phyloP scores from a whole-genome alignment of 2,329 filamentous ascomycete species.

The Fusarium praegraminearum region DNA sequence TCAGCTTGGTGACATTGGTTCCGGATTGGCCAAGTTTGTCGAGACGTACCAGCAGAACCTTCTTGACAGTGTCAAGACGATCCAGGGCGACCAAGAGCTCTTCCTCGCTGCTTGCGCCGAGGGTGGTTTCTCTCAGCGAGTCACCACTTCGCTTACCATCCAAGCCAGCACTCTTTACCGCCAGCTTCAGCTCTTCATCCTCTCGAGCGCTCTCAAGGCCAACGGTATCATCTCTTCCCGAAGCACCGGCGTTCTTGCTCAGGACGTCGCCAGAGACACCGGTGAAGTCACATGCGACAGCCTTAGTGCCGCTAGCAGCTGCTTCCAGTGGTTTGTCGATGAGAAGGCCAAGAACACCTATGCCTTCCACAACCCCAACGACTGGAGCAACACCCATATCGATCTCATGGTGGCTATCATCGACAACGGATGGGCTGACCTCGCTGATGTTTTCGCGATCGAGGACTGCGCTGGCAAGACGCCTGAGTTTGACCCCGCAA shows the following conservation, averaged over 20 bases:
- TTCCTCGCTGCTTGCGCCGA: constrained; percentile 21
- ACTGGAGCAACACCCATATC: constrained; percentile 20
- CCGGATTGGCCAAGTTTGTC: constrained; percentile 9
- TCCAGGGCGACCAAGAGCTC: constrained; percentile 8
- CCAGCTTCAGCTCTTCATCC: constrained; percentile 22
- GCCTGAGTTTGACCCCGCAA: constrained; percentile 5
- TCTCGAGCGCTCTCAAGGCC: constrained; percentile 19
- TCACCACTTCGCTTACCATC: constrained; percentile 26
- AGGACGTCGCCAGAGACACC: constrained; percentile 3
- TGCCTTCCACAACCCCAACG: constrained; percentile 19
- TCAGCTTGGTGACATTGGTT: constrained; percentile 13
- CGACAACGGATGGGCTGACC: constrained; percentile 15
- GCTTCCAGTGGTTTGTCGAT: constrained; percentile 27
- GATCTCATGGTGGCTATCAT: constrained; percentile 12
- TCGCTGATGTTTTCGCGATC: constrained; percentile 16
- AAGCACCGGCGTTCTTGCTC: constrained; percentile 12
- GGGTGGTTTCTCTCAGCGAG: constrained; percentile 23
- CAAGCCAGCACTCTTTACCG: constrained; percentile 20
- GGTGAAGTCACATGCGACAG: constrained; percentile 4
- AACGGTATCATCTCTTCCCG: constrained; percentile 7
- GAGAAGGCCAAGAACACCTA: constrained; percentile 11
- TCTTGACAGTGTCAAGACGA: constrained; percentile 20
- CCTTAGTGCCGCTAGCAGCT: constrained; percentile 2
- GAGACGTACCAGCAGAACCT: constrained; percentile 22
- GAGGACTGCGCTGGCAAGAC: constrained; percentile 26